Evolutionary conservation across 1,284 basidiomycete genomes (phyloP), one percentile per base, ranked within the genome.

Genomic region (Waitea zeae): DNA sequence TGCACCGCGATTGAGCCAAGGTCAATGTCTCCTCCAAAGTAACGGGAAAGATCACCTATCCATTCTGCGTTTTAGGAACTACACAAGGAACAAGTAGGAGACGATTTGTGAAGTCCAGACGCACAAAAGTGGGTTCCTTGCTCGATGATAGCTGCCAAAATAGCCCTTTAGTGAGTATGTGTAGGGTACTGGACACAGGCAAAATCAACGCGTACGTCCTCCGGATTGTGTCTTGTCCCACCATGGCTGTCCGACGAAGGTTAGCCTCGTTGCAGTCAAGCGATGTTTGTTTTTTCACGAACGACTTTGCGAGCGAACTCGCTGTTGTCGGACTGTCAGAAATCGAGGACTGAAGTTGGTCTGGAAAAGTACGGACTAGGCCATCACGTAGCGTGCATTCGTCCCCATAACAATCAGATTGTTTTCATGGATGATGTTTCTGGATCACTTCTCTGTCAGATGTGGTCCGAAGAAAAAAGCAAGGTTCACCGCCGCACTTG

Each of bases 1-100:
- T 61, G 61, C 6, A 64, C 60, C 36, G 41, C 38, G 19, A 47
- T 39, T 24, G 62, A 59, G 38, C 51, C 43, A 30, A 72, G 58
- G 41, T 64, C 57, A 33, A 72, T 67, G 46, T 75, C 70, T 27
- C 73, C 73, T 35, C 70, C 73, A 50, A 77, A 74, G 58, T 75
- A 75, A 38, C 70, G 59, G 31, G 64, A 67, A 17, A 67, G 51
- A 37, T 59, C 58, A 40, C 48, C 47, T 49, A 31, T 12, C 2
- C n/a, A 12, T 18, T 6, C 27, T 12, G n/a, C 2, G n/a, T n/a
- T n/a, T n/a, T n/a, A n/a, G n/a, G n/a, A n/a, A n/a, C n/a, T n/a
- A n/a, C n/a, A n/a, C n/a, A n/a, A n/a, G n/a, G n/a, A n/a, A n/a
- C n/a, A n/a, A n/a, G n/a, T n/a, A n/a, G n/a, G n/a, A n/a, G n/a